Evolutionary conservation across 164 flowering plant species (phyloP), one percentile per base, ranked within the genome.

Genomic region (Vitis amurensis): DNA sequence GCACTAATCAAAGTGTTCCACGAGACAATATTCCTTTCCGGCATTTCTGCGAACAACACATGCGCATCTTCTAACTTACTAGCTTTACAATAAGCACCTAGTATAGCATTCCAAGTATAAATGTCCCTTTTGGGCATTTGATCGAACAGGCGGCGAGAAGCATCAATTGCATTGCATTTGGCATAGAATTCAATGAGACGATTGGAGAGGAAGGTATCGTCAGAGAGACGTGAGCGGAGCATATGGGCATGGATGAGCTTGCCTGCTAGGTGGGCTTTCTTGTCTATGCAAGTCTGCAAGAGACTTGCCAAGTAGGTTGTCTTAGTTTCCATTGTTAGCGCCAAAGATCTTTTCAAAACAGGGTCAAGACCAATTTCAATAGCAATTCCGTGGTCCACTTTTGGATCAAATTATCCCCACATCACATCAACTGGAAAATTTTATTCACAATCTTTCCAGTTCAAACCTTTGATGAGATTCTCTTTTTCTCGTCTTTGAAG

Each of bases 1-100:
- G 85, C 79, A 44, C 83, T 81, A 50, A 91, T 89, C 31, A 94
- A 47, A 31, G 81, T 87, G 73, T 88, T 92, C 89, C 90, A 89
- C 0, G 94, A 89, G 7, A 89, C 89, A 0, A 52, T 59, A 64
- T 87, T 85, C 70, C 86, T 85, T 61, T 89, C 90, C 1, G 90
- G 96, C 94, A 92, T 92, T 71, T 67, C 55, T 0, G 30, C 79
- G 63, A 94, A 94, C 82, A 94, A 4, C 0, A 67, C 17, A 17
- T 61, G 53, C 0, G 92, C 92, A 12, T 76, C 74, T 2, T 71
- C 69, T 1, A 85, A 57, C 11, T 81, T 44, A 9, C 83, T 82
- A 11, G 63, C 63, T 73, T 84, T 89, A 12, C 83, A 85, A n/a
- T 57, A 69, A 1, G 75, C 78, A 31, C 85, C 69, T 11, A 91